phyloP scores from a whole-genome alignment of 495 filamentous ascomycete species.

The Penicillium verhagenii region DNA sequence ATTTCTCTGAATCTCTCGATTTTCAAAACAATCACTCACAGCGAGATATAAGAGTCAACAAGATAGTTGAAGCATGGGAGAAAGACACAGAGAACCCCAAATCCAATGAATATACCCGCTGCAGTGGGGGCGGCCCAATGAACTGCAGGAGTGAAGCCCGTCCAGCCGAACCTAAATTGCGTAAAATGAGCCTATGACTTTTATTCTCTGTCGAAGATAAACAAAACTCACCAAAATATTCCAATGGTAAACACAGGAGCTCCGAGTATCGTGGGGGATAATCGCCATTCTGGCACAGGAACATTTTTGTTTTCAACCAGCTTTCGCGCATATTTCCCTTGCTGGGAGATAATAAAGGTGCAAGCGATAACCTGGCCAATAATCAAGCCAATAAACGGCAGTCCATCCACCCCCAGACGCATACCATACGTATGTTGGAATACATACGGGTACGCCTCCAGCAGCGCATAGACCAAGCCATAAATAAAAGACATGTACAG shows the following conservation, averaged over 20 bases:
- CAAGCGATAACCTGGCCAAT: slow-evolving; percentile 33
- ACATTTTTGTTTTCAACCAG: slow-evolving; percentile 31
- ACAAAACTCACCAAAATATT: slow-evolving; percentile 50
- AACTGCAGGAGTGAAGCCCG: slow-evolving; percentile 32
- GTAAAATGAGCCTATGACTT: background rate
- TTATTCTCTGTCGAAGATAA: too few relatives aligned
- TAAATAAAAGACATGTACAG: slow-evolving; percentile 50
- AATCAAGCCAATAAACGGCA: slow-evolving; percentile 41
- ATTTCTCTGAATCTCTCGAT: background rate
- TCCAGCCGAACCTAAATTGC: slow-evolving; percentile 43
- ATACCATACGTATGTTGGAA: slow-evolving; percentile 40
- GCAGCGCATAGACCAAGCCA: slow-evolving; percentile 43
- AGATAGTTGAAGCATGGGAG: slow-evolving; percentile 43
- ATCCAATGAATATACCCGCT: slow-evolving; percentile 32
- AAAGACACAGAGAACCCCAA: slow-evolving; percentile 40
- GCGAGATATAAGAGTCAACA: slow-evolving; percentile 56
- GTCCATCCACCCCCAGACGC: slow-evolving; percentile 32
- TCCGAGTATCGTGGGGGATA: slow-evolving; percentile 49
- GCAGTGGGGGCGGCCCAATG: slow-evolving; percentile 36
- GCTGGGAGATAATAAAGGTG: slow-evolving; percentile 26
- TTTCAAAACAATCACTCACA: slow-evolving; percentile 50
- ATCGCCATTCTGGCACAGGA: slow-evolving; percentile 42
- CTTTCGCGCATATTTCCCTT: slow-evolving; percentile 29
- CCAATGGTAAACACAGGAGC: slow-evolving; percentile 51
- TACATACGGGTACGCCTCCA: slow-evolving; percentile 44